Evolutionary conservation across 371 early-diverging fungal genomes (phyloP), one percentile per base, ranked within the genome.

Genomic region (Haplosporangium sp.): DNA sequence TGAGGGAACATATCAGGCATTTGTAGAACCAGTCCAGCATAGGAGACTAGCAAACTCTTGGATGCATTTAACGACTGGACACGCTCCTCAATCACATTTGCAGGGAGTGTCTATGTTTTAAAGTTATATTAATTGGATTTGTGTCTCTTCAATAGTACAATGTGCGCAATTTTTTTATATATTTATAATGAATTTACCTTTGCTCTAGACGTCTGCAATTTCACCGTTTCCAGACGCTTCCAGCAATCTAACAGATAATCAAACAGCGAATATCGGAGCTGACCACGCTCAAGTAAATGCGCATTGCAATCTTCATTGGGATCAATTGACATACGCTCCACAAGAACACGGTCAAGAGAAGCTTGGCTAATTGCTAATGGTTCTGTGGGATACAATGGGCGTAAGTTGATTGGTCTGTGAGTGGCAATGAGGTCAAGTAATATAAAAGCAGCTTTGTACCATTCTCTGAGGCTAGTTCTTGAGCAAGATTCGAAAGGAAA

Each of bases 1-100:
- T 94, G 95, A n/a, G 96, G 92, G 69, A 96, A 96, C 92, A 94
- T 95, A 44, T 94, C 96, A 13, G 94, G 94, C 84, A 95, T 89
- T 65, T 93, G 95, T 39, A 97, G 72, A 27, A 94, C 88, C 56
- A 97, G 85, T 11, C 96, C 96, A 52, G 92, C 87, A 75, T 97
- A 98, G 58, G 94, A 96, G 0, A 96, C 87, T 20, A 95, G 63
- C 61, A 97, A 68, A 0, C 59, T 81, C 56, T 88, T 85, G 20
- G 87, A 84, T 13, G 72, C 74, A 48, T 89, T 88, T 63, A 97
- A 57, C 4, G 88, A 88, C 9, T 61, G 53, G 4, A 94, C 61
- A n/a, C 96, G 88, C 42, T 88, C 84, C 10, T 87, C 82, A 1
- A 93, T 76, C 20, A 88, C 86, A 1, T 84, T 64, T 15, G 85